Evolutionary conservation across 495 filamentous ascomycete species (phyloP).

Genomic region (Glonium stellatum): DNA sequence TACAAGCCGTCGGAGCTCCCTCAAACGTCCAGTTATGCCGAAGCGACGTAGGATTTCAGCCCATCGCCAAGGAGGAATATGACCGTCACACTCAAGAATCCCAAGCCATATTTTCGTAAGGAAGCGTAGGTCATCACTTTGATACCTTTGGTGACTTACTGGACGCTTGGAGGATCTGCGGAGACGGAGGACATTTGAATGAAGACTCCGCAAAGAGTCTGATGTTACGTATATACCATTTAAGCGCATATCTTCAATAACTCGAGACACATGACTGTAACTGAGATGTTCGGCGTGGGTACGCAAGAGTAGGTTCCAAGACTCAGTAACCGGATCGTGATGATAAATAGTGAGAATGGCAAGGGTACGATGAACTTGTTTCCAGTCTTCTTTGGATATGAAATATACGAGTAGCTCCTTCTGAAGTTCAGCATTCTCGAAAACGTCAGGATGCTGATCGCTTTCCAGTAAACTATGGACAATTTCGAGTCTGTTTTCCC

Average conservation of each 20-base stretch:
- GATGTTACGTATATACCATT: constrained; percentile 4
- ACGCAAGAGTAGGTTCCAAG: constrained; percentile 41
- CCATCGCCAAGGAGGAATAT: constrained; percentile 40
- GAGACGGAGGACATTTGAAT: constrained; percentile 8
- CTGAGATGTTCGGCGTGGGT: constrained; percentile 28
- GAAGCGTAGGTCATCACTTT: constrained; percentile 28
- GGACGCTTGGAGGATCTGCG: constrained; percentile 13
- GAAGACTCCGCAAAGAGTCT: constrained; percentile 2
- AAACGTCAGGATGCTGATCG: constrained; percentile 69
- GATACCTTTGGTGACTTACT: constrained; percentile 15
- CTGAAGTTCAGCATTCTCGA: constrained; percentile 57
- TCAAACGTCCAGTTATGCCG: constrained; percentile 42
- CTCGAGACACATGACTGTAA: constrained; percentile 4
- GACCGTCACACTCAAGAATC: constrained; percentile 32
- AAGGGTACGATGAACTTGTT: constrained; percentile 48
- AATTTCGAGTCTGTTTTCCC: constrained; percentile 40
- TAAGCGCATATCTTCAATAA: constrained; percentile 19
- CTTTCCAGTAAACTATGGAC: constrained; percentile 46
- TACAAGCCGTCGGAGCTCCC: constrained; percentile 34
- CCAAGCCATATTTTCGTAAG: constrained; percentile 33
- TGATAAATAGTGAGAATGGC: constrained; percentile 40
- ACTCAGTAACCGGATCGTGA: constrained; percentile 14
- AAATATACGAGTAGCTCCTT: constrained; percentile 48
- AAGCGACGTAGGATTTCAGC: constrained; percentile 43
- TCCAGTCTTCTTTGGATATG: constrained; percentile 44